Evolutionary conservation across 2,329 filamentous ascomycete species (phyloP), one percentile per base, ranked within the genome.

Genomic region (Alternaria triticina): DNA sequence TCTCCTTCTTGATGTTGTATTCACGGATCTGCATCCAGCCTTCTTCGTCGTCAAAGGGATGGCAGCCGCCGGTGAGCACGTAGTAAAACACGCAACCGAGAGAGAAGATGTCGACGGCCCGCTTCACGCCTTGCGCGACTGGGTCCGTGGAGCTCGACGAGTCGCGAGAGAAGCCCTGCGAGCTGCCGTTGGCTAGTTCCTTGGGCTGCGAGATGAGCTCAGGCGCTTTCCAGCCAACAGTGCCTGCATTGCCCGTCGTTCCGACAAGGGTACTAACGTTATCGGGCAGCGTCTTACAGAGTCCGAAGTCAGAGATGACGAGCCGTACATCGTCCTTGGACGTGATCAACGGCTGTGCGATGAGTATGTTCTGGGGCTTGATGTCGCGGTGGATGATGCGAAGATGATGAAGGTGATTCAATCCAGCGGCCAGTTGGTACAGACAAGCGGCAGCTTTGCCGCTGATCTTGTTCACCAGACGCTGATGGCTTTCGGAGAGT

Each of bases 11-110:
- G 73, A 99, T 98, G 80, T 99, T 98, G 73, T 96, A 92, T 81
- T 99, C 96, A 56, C 96, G 83, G 36, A 85, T 80, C 59, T 82
- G 89, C 88, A 97, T 96, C 84, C 96, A 98, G 54, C 93, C 90
- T 75, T 96, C 94, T 59, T 96, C 94, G 66, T 94, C 94, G 77
- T 97, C 95, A 74, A 96, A 99, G 0, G 96, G 96, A 79, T 99
- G 96, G 2, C 87, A 88, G 15, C 96, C 96, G 66, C 94, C 92
- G 2, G 95, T 97, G 63, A 99, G 86, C n/a, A 98, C 94, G 78
- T 97, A 99, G 82, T 94, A 98, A 84, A 97, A 99, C n/a, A 99
- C 94, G 57, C 97, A 91, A 1, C 96, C 96, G 36, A 99, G 87
- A 0, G 94, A 97, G 82, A 99, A 99, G 25, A 99, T 97, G 77